These are phyloP conservation scores for Hortiboletus campestris DNA, from an alignment of 768 basidiomycete species.

Conservation along the genomic window DNA sequence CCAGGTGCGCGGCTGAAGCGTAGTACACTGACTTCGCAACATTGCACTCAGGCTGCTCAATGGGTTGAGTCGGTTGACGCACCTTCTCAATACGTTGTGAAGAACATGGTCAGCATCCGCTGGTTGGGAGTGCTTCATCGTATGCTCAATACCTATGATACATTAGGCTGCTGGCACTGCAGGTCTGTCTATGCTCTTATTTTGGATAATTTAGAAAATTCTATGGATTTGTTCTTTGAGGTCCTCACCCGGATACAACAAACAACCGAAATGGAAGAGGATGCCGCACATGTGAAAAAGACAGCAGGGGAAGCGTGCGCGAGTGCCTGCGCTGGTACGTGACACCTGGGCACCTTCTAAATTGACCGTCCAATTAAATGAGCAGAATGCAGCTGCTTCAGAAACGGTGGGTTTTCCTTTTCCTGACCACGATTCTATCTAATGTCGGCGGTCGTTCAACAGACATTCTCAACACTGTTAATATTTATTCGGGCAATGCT, in stretches of 20 bases:
- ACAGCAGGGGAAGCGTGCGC: conserved; percentile 7
- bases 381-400: conserved; percentile 3
- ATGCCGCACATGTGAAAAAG: background rate
- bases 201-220: too few species aligned
- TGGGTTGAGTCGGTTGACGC: conserved; percentile 5
- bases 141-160: background rate
- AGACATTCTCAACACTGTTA: conserved; percentile 6
- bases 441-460: background rate
- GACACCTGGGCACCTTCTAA: background rate
- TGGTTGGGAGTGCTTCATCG: background rate
- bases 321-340: conserved; percentile 12
- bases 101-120: conserved; percentile 6
- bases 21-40: conserved; percentile 1
- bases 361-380: background rate
- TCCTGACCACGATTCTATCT: background rate
- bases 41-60: background rate
- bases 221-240: too few species aligned
- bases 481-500: conserved; percentile 14
- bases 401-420: conserved; percentile 7
- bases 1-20: conserved; percentile 8
- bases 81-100: conserved; percentile 12
- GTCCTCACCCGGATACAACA: conserved; percentile 1
- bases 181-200: conserved; percentile 10
- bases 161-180: conserved; percentile 10
- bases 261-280: background rate